Base-by-base conservation (phyloP, 2,329 filamentous ascomycete species). In the Aspergillus tanneri region DNA sequence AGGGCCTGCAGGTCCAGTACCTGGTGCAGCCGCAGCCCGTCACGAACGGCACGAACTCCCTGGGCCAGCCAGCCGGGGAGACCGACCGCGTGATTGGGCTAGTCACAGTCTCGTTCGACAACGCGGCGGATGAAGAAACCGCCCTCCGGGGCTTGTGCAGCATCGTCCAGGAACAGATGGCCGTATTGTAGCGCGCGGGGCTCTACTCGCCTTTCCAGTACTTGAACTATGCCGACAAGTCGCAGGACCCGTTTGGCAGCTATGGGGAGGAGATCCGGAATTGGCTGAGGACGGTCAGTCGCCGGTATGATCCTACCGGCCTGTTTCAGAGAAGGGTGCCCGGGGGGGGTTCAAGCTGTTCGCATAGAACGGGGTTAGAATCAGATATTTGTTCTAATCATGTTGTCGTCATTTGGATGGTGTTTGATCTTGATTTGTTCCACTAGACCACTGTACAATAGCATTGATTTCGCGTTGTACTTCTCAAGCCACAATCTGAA, bases 211-310 rank as follows among this genome's bases (percentile, higher is more conserved):
- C 36, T 55, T 45, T 37, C 32, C 10, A 18, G 4, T 45, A 25
- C 14, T 23, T 45, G 23, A 45, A 45, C 32, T 48, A 52, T 27
- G 46, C 46, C 12, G 40, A 19, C 6, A 16, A n/a, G 5, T 54
- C 36, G 32, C 59, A 63, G 43, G 51, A 56, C 28, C 52, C 50
- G 1, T 52, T 63, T 19, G 38, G 41, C 2, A 52, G 43, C 14
- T 63, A 62, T 40, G 56, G 57, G 2, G 5, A 21, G 3, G 46
- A 51, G 24, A 58, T 35, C 22, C 40, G 56, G 21, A n/a, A 39
- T 16, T 24, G 41, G 22, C 22, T 62, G 21, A 34, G 35, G 28
- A 18, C 16, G n/a, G 38, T 57, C 5, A 41, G 52, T 21, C 24
- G 32, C 2, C 37, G 25, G 12, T 48, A 50, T 8, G 59, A 62